Base-by-base conservation (phyloP, 106 monocot species). In the Dioscorea zingiberensis region DNA sequence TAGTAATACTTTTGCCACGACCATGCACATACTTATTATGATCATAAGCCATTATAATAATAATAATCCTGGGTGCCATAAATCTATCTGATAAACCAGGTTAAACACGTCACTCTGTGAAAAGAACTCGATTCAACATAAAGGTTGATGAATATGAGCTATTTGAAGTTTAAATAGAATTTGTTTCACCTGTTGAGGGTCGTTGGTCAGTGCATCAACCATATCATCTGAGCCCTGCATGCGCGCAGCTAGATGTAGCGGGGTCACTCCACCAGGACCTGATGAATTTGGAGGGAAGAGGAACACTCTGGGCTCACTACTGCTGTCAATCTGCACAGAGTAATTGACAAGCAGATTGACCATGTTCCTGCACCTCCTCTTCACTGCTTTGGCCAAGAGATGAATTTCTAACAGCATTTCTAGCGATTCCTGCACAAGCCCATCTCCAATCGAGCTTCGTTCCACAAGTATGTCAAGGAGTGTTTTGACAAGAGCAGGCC, bases 171-270 rank as follows among this genome's bases (percentile, higher is more conserved):
- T 13, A 51, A 19, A 68, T 27, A 56, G 25, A 10, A 19, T 16
- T 24, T 23, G 70, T 28, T 18, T 80, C 86, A 99, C 98, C 89
- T 80, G 78, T 77, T 99, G 89, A 17, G 93, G 98, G 27, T 99
- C 98, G 71, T 78, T 79, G n/a, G 93, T 99, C 44, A 99, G 77
- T 47, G 84, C 82, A 75, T 99, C 89, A 69, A 99, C 69, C 13
- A 93, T 85, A 64, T 93, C 93, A 54, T 84, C 89, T 2, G 84
- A 79, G 30, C 76, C 74, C 27, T 89, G 64, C 21, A 63, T 80
- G 18, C 89, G 84, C 63, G 98, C 98, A 66, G 98, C 98, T 22
- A 99, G 55, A 77, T 99, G 98, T 21, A 99, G 70, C 6, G 98
- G 93, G 16, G 93, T 99, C 64, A 93, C 12, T 54, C 98, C 98